Base-by-base conservation (phyloP, 2,329 filamentous ascomycete genomes). In the Sodiomyces alkalinus region DNA sequence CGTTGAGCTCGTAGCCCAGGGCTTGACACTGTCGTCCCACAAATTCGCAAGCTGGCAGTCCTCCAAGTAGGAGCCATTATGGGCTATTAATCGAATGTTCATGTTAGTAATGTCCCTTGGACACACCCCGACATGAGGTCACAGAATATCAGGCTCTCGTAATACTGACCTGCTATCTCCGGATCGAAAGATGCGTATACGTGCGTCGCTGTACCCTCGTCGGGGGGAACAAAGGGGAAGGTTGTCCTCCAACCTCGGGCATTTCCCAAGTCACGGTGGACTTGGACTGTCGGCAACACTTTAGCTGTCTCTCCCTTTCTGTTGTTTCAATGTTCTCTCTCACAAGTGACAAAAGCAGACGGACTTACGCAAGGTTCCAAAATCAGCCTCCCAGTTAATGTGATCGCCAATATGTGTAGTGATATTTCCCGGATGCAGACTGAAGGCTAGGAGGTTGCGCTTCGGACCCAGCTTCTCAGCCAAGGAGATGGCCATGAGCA, bases 371-470 rank as follows among this genome's bases (percentile, higher is more conserved):
- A n/a, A n/a, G n/a, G n/a, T n/a, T n/a, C n/a, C n/a, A n/a, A n/a
- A n/a, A n/a, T n/a, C n/a, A n/a, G n/a, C n/a, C n/a, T n/a, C n/a
- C n/a, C n/a, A n/a, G n/a, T n/a, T n/a, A n/a, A n/a, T n/a, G n/a
- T n/a, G n/a, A n/a, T n/a, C n/a, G n/a, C n/a, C n/a, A n/a, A n/a
- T n/a, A n/a, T 43, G 38, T n/a, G 38, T 39, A 4, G 24, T 23
- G 21, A 45, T 44, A 17, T 46, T 35, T 1, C 52, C 52, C 0
- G 53, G 53, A 14, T 54, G 42, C 3, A 55, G 27, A 17, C 52
- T 56, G 27, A 45, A 49, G 1, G 51, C 40, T 28, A 33, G 33
- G 2, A 53, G 38, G 13, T 12, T 12, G 11, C 18, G 14, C 9
- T 36, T 34, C 13, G 8, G 4, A 14, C 44, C 46, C 0, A 53